These are phyloP conservation scores for Farysia itapuensis DNA, from an alignment of 1,284 basidiomycete species.

Conservation along the genomic window DNA sequence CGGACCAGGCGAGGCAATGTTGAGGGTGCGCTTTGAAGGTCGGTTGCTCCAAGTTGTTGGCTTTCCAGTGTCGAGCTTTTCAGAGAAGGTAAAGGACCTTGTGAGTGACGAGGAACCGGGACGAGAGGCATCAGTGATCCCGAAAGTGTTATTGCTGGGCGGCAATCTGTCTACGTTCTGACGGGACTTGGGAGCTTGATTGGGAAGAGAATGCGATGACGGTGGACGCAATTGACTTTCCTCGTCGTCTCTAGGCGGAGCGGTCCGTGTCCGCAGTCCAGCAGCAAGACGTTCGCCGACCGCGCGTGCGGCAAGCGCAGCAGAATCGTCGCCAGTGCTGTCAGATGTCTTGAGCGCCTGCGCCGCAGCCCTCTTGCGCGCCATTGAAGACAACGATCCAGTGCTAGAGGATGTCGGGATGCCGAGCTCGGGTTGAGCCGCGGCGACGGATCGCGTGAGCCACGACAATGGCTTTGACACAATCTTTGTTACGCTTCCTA, in stretches of 20 bases:
- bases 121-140: constrained; percentile 2
- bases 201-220: constrained; percentile 8
- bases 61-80: neutral
- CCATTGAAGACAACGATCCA: constrained; percentile 29
- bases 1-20: constrained; percentile 1
- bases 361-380: constrained; percentile 21
- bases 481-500: constrained; percentile 40
- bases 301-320: constrained; percentile 33
- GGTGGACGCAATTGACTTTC: constrained; percentile 24
- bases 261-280: constrained; percentile 22
- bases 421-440: constrained; percentile 19
- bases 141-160: neutral
- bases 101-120: constrained; percentile 16
- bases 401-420: constrained; percentile 36
- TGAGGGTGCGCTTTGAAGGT: constrained; percentile 17
- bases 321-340: constrained; percentile 15
- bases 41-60: constrained; percentile 16
- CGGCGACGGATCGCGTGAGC: constrained; percentile 22
- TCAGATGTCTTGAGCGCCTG: constrained; percentile 13
- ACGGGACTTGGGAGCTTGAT: constrained; percentile 9
- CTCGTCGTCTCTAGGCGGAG: constrained; percentile 22
- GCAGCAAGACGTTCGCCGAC: constrained; percentile 36
- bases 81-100: neutral
- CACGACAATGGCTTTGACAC: constrained; percentile 40
- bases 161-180: neutral